These are phyloP conservation scores for Chamaecrista fasciculata DNA, from an alignment of 306 rosid genomes.

Conservation along the genomic window DNA sequence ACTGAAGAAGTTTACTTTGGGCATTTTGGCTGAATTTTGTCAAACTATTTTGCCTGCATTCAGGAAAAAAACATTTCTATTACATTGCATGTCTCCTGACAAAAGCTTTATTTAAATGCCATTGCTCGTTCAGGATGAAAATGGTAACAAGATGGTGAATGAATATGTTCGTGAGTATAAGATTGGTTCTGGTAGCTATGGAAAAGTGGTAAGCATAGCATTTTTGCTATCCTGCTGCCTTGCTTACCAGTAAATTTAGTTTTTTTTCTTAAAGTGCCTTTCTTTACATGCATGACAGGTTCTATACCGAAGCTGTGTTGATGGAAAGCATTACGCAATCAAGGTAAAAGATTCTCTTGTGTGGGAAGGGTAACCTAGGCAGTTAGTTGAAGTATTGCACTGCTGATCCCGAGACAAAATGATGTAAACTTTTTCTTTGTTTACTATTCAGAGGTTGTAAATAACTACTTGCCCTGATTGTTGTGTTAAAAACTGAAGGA, in stretches of 20 bases:
- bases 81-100: constrained; percentile 9
- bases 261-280: constrained; percentile 28
- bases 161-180: constrained; percentile 86
- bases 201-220: constrained; percentile 84
- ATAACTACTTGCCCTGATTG: not conserved
- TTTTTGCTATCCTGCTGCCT: constrained; percentile 17
- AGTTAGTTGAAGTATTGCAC: not conserved
- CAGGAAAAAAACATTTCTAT: not conserved
- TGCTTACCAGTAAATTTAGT: not conserved
- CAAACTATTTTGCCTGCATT: not conserved
- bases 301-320: constrained; percentile 64
- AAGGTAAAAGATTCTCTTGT: constrained; percentile 50
- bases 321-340: constrained; percentile 86
- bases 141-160: constrained; percentile 88
- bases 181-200: constrained; percentile 98
- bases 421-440: not conserved
- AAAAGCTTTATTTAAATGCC: constrained; percentile 1
- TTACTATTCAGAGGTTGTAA: not conserved
- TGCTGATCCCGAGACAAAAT: not conserved
- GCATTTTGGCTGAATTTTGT: not conserved
- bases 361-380: not conserved
- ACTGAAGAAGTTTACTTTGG: not conserved
- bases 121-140: constrained; percentile 65
- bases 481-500: not conserved
- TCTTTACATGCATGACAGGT: constrained; percentile 53